Conservation (phyloP, 441 rosid genomes). For the Rhodomyrtus psidioides region DNA sequence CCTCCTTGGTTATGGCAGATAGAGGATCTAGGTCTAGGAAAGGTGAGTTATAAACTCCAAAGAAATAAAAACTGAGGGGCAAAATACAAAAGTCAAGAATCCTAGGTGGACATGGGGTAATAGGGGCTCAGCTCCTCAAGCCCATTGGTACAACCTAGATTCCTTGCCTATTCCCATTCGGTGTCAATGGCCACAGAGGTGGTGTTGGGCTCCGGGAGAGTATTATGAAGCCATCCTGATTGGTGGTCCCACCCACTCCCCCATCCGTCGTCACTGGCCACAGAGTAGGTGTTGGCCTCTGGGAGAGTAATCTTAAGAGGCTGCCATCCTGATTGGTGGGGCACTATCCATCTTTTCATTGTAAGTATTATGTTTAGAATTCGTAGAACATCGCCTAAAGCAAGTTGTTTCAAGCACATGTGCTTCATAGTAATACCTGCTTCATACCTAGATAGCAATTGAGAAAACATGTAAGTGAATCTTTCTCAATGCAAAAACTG, state of each 20-base stretch:
- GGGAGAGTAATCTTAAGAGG: conserved; percentile 23
- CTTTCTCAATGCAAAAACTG: background rate
- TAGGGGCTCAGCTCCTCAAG: background rate
- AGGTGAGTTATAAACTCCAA: background rate
- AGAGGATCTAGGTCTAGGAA: background rate
- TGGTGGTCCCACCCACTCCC: conserved; percentile 1
- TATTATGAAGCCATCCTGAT: conserved; percentile 22
- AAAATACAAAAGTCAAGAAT: background rate
- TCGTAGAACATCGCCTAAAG: conserved; percentile 36
- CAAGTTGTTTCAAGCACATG: conserved; percentile 27
- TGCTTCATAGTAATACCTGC: conserved; percentile 27
- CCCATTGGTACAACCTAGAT: background rate
- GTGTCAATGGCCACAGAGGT: background rate
- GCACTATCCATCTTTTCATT: conserved; percentile 29
- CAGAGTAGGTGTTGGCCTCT: background rate
- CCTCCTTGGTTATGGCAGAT: background rate
- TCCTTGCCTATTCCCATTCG: background rate
- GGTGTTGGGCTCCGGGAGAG: background rate
- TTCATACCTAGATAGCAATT: conserved; percentile 26
- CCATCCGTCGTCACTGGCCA: background rate
- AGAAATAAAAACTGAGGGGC: background rate
- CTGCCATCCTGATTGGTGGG: conserved; percentile 35
- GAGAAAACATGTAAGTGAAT: background rate
- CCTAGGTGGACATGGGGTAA: background rate
- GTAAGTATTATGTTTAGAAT: conserved; percentile 25